Evolutionary conservation across 306 rosid genomes (phyloP), one percentile per base, ranked within the genome.

Genomic region (Herpetospermum pedunculosum): DNA sequence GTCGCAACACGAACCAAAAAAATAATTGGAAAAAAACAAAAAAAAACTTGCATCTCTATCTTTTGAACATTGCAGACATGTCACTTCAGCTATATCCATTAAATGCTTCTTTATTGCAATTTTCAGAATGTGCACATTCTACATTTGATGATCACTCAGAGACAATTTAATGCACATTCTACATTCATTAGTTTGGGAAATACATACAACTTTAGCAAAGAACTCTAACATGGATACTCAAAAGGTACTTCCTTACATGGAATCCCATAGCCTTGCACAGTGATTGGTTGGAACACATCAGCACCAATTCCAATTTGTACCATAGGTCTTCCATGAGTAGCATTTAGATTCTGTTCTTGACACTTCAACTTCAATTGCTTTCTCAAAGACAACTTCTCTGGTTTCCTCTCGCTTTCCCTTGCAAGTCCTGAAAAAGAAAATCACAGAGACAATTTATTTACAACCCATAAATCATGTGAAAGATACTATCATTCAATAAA

Each of bases 281-380:
- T 28, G 64, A 70, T 26, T 28, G 84, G 86, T 78, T 77, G 92
- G 79, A 6, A 75, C 30, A 78, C 29, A 64, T 87, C 84, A 74
- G 86, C 74, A 79, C 84, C 83, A 65, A 78, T 69, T 70, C 95
- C 96, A 88, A 83, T 76, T 80, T 72, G 62, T 70, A 74, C 82
- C 26, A 87, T 76, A 71, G 83, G 83, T 70, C 53, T 87, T 79
- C 85, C 91, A 46, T 80, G 88, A 57, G 76, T 34, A 75, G 89
- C 76, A 79, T 77, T 78, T 77, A 73, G 85, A 73, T 84, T 91
- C 77, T 95, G 91, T 77, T 88, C 99, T 83, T 85, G 99, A 81
- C 99, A 95, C 82, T 95, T 95, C 34, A 91, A 83, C 85, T 95
- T 95, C 83, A 95, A 80, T 77, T 87, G 90, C 89, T 95, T 95